Conservation (phyloP, 768 basidiomycete genomes). For the Pleurotus platypus region DNA sequence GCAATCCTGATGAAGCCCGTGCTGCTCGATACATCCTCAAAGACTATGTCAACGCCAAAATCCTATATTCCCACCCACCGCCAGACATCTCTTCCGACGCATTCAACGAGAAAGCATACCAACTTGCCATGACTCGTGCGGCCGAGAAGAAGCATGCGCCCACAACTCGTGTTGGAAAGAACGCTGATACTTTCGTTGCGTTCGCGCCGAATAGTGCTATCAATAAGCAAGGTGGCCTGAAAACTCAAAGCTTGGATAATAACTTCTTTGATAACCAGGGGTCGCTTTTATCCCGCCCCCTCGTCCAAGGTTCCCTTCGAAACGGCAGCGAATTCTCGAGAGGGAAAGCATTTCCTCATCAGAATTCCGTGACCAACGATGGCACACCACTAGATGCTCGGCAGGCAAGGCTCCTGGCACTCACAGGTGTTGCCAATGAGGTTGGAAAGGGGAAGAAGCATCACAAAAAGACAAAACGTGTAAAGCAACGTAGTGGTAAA, state of each 20-base stretch:
- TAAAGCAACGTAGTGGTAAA: constrained; percentile 88
- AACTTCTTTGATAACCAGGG: constrained; percentile 73
- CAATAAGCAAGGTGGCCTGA: constrained; percentile 35
- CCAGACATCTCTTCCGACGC: constrained; percentile 58
- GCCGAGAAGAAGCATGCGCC: constrained; percentile 88
- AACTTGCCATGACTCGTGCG: constrained; percentile 52
- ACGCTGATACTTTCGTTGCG: constrained; percentile 78
- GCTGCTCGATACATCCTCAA: constrained; percentile 91
- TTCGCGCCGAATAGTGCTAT: constrained; percentile 21
- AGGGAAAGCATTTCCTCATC: constrained; percentile 74
- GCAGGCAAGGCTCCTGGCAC: constrained; percentile 37
- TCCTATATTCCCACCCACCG: constrained; percentile 90
- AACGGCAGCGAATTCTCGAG: constrained; percentile 63
- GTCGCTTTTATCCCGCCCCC: constrained; percentile 53
- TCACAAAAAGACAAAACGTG: constrained; percentile 77
- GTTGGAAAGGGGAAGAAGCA: constrained; percentile 64
- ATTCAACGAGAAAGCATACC: constrained; percentile 75
- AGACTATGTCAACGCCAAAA: constrained; percentile 94
- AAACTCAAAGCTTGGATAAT: constrained; percentile 70
- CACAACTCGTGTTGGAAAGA: constrained; percentile 77
- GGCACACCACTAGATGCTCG: constrained; percentile 56
- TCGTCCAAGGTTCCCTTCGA: constrained; percentile 55
- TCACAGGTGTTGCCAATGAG: constrained; percentile 36
- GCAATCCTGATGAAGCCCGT: constrained; percentile 95
- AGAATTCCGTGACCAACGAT: constrained; percentile 74